Conservation (phyloP, 169 alveolate genomes). For the Amoebophrya sp. region DNA sequence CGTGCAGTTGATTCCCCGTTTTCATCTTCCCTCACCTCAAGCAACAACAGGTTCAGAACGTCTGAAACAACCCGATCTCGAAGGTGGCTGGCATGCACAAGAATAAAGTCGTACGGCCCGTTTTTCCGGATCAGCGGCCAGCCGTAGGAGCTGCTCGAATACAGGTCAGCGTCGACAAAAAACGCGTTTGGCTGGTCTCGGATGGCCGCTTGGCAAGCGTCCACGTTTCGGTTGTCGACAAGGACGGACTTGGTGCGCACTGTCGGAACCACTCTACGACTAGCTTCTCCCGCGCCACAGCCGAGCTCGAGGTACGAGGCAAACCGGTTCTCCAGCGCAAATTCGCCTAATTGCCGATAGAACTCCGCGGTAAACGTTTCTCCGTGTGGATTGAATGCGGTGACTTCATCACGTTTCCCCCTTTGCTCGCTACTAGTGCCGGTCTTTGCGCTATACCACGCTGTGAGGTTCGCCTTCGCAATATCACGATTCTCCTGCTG, state of each 20-base stretch:
- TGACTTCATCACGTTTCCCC: too few species aligned
- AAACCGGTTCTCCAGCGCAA: not conserved
- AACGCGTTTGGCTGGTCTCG: too few species aligned
- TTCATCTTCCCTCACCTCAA: too few species aligned
- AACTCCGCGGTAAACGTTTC: not conserved
- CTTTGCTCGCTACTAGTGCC: too few species aligned
- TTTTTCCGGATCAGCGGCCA: not conserved
- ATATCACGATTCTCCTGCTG: too few species aligned
- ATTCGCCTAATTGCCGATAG: not conserved
- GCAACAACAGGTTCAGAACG: not conserved
- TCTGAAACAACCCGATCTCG: not conserved
- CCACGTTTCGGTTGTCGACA: not conserved
- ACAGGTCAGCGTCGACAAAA: too few species aligned
- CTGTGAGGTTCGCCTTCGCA: too few species aligned
- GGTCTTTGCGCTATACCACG: too few species aligned
- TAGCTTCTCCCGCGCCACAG: not conserved
- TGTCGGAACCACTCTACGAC: not conserved
- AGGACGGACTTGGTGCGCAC: not conserved
- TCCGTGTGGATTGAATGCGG: too few species aligned
- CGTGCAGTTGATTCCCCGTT: too few species aligned
- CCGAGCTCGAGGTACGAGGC: not conserved
- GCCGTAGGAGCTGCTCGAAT: too few species aligned
- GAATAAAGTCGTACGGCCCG: not conserved
- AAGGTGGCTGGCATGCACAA: not conserved
- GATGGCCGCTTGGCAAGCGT: too few species aligned